Evolutionary conservation across 768 basidiomycete genomes (phyloP), one percentile per base, ranked within the genome.

Genomic region (Boletus subparvulus): DNA sequence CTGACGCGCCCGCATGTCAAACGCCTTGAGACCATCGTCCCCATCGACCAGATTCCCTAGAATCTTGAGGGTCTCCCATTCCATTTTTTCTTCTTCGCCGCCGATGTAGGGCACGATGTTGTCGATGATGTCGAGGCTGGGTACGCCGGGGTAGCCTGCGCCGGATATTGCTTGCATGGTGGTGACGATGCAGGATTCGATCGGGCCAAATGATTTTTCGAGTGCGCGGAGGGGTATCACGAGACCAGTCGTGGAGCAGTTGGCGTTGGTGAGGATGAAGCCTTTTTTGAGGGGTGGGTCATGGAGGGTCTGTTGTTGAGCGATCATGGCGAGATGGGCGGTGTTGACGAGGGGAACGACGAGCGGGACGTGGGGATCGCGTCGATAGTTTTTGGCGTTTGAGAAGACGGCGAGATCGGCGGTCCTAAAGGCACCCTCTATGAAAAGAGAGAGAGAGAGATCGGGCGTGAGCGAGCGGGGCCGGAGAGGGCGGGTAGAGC

Each of bases 91-190:
- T 65, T 94, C 91, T 68, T 98, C 96, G 47, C 95, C 93, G 17
- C 83, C 74, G 71, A 99, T 98, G 74, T 91, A 87, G 6, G 97
- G 97, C 2, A 99, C 87, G 69, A 99, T 80, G 77, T 98, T 98
- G 76, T 98, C 97, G 61, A 97, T 65, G 71, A 98, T 92, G 73
- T 98, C 97, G 54, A 99, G 79, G 42, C 82, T 80, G 13, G 93
- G 74, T 1, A 98, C 86, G 50, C 96, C 97, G 2, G 97, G 97
- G 76, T 98, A 99, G n/a, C 97, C 97, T 0, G 84, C 95, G 37
- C 97, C 97, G 0, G 92, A 95, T 73, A 98, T 94, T 58, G 97
- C 97, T 73, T 99, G 97, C 81, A 98, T 86, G 6, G 97, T 99
- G 7, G 94, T 97, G 70, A 95, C 88, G 67, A 98, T 77, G 66